Evolutionary conservation across 495 filamentous ascomycete genomes (phyloP).

Genomic region (Neurospora hispaniola): DNA sequence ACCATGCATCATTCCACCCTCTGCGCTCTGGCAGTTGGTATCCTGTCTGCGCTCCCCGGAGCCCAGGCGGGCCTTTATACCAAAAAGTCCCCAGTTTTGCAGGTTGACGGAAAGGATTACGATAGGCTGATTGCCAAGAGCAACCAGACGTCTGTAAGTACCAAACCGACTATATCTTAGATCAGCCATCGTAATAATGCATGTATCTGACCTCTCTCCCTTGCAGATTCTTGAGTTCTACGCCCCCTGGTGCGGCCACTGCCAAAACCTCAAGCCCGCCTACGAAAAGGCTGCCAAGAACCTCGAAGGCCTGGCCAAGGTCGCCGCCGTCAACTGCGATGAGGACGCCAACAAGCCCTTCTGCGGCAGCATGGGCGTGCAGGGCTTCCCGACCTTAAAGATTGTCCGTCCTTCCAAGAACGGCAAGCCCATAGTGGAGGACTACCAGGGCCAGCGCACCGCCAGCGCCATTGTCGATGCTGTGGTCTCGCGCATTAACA

Average conservation of each 20-base stretch:
- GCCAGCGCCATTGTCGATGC: slow-evolving; percentile 82
- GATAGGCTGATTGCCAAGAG: slow-evolving; percentile 77
- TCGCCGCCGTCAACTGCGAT: slow-evolving; percentile 92
- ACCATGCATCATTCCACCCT: slow-evolving; percentile 38
- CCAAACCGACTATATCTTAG: neutral
- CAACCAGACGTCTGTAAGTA: slow-evolving; percentile 79
- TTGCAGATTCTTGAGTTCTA: slow-evolving; percentile 64
- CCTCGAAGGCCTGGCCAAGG: slow-evolving; percentile 82
- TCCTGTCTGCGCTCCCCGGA: slow-evolving; percentile 45
- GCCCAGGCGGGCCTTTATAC: slow-evolving; percentile 67
- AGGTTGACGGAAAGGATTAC: slow-evolving; percentile 76
- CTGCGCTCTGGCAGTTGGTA: slow-evolving; percentile 33
- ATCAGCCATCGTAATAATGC: neutral
- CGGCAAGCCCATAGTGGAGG: slow-evolving; percentile 77
- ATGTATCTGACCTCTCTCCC: slow-evolving; percentile 5
- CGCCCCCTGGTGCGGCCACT: slow-evolving; percentile 93
- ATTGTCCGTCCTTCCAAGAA: slow-evolving; percentile 70
- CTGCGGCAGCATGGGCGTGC: slow-evolving; percentile 78
- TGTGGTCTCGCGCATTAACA: slow-evolving; percentile 78
- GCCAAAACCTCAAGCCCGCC: slow-evolving; percentile 86
- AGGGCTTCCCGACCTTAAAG: slow-evolving; percentile 96
- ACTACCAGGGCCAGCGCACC: slow-evolving; percentile 76
- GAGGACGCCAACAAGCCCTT: slow-evolving; percentile 87
- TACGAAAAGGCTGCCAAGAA: slow-evolving; percentile 90
- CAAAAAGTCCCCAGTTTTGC: slow-evolving; percentile 79